Evolutionary conservation across 257 asterid species (phyloP).

Genomic region (Prunella vulgaris): DNA sequence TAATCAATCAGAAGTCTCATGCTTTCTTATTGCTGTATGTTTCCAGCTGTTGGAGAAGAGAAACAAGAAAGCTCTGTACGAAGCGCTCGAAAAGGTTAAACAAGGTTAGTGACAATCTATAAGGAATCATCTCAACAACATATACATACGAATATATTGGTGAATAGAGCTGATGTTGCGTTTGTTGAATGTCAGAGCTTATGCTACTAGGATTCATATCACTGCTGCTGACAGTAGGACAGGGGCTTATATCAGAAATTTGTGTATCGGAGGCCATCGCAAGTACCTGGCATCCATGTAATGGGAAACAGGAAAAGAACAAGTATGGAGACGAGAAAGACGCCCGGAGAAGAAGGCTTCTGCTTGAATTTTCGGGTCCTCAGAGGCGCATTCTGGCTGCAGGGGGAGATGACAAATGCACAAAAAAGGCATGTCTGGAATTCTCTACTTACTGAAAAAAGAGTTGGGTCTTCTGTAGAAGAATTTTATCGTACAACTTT

Average conservation of each 20-base stretch:
- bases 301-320: slow-evolving; percentile 16
- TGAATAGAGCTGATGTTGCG: not conserved
- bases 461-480: too few species aligned
- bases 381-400: slow-evolving; percentile 42
- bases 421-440: slow-evolving; percentile 32
- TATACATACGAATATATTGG: not conserved
- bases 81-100: slow-evolving; percentile 63
- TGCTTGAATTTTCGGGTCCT: slow-evolving; percentile 19
- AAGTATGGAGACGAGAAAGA: slow-evolving; percentile 5
- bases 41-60: slow-evolving; percentile 37
- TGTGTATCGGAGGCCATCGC: slow-evolving; percentile 44
- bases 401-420: slow-evolving; percentile 43
- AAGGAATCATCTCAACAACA: not conserved
- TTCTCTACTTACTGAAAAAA: not conserved
- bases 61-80: slow-evolving; percentile 42
- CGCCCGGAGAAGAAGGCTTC: slow-evolving; percentile 16
- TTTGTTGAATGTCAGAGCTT: slow-evolving; percentile 35
- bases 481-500: not conserved
- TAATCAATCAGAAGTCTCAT: not conserved
- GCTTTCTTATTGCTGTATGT: not conserved
- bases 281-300: slow-evolving; percentile 63
- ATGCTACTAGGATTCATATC: slow-evolving; percentile 71
- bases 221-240: slow-evolving; percentile 51
- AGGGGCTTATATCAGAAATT: slow-evolving; percentile 41
- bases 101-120: slow-evolving; percentile 33